Conservation (phyloP, 2,329 filamentous ascomycete species). For the Aphanoascus verrucosus region DNA sequence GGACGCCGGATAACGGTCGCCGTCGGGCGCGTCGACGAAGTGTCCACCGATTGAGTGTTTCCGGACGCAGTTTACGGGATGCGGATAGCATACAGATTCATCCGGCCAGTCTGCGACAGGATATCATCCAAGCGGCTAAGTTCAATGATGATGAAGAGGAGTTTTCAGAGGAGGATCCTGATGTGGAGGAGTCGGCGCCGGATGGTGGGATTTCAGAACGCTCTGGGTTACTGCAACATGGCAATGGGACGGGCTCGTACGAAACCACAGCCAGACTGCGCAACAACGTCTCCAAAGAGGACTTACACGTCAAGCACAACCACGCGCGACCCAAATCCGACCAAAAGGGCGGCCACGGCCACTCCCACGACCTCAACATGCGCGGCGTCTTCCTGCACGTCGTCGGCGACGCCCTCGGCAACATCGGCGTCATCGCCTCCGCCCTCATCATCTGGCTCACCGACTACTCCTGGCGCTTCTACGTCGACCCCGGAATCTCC, state of each 20-base stretch:
- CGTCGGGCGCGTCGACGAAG: conserved; percentile 20
- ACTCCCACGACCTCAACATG: conserved; percentile 75
- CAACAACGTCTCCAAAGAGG: conserved; percentile 17
- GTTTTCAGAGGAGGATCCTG: conserved; percentile 19
- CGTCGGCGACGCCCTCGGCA: conserved; percentile 39
- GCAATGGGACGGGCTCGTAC: conserved; percentile 26
- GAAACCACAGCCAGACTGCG: conserved; percentile 27
- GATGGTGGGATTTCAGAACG: conserved; percentile 45
- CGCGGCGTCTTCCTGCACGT: conserved; percentile 59
- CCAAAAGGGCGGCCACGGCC: conserved; percentile 43
- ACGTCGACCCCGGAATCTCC: conserved; percentile 84
- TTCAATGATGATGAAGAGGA: conserved; percentile 43
- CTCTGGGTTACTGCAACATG: conserved; percentile 31
- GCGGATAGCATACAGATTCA: conserved; percentile 71
- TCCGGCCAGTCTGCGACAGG: conserved; percentile 79
- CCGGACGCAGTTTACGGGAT: conserved; percentile 44
- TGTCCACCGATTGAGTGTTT: conserved; percentile 40
- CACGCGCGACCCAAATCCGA: conserved; percentile 60
- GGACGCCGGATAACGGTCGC: not conserved
- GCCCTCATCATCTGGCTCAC: conserved; percentile 88
- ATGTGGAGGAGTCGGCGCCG: conserved; percentile 40
- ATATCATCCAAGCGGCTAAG: conserved; percentile 76
- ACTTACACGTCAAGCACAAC: conserved; percentile 60
- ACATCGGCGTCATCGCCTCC: conserved; percentile 45
- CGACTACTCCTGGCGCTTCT: conserved; percentile 67